Evolutionary conservation across 2,329 filamentous ascomycete species (phyloP).

Genomic region (Xylariaceae sp.): DNA sequence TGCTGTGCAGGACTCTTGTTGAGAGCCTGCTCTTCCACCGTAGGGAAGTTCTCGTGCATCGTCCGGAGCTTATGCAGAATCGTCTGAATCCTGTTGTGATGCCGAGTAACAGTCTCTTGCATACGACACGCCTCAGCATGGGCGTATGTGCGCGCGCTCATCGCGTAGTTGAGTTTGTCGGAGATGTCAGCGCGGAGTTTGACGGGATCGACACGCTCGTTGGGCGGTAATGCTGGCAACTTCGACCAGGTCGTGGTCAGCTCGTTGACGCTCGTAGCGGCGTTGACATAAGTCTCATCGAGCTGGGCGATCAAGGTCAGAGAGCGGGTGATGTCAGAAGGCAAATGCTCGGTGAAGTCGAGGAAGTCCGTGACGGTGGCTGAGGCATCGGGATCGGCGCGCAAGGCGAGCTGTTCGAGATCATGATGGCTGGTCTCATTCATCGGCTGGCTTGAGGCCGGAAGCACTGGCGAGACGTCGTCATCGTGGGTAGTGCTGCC

Average conservation of each 20-base stretch:
- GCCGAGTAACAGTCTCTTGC: slow-evolving; percentile 57
- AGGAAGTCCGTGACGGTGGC: slow-evolving; percentile 66
- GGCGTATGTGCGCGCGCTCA: slow-evolving; percentile 53
- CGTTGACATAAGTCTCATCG: slow-evolving; percentile 52
- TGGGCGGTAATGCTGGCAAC: slow-evolving; percentile 45
- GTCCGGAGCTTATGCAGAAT: slow-evolving; percentile 54
- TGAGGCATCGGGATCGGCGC: slow-evolving; percentile 61
- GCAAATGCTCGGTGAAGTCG: slow-evolving; percentile 65
- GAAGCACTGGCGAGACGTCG: slow-evolving; percentile 33
- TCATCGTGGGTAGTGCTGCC: slow-evolving; percentile 16
- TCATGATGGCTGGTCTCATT: slow-evolving; percentile 34
- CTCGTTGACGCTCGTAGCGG: slow-evolving; percentile 50
- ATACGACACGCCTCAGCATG: slow-evolving; percentile 60
- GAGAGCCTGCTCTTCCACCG: slow-evolving; percentile 45
- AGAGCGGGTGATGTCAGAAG: slow-evolving; percentile 61
- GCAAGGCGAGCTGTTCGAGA: slow-evolving; percentile 44
- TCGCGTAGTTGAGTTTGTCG: slow-evolving; percentile 47
- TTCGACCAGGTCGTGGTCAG: slow-evolving; percentile 53
- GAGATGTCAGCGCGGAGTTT: slow-evolving; percentile 57
- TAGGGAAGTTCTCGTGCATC: slow-evolving; percentile 57
- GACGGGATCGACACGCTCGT: slow-evolving; percentile 44
- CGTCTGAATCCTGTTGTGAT: slow-evolving; percentile 55
- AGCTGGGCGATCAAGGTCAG: slow-evolving; percentile 61
- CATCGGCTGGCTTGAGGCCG: slow-evolving; percentile 6
- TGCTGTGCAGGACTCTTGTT: slow-evolving; percentile 45